These are phyloP conservation scores for Russula lepida DNA, from an alignment of 768 basidiomycete species.

Conservation along the genomic window DNA sequence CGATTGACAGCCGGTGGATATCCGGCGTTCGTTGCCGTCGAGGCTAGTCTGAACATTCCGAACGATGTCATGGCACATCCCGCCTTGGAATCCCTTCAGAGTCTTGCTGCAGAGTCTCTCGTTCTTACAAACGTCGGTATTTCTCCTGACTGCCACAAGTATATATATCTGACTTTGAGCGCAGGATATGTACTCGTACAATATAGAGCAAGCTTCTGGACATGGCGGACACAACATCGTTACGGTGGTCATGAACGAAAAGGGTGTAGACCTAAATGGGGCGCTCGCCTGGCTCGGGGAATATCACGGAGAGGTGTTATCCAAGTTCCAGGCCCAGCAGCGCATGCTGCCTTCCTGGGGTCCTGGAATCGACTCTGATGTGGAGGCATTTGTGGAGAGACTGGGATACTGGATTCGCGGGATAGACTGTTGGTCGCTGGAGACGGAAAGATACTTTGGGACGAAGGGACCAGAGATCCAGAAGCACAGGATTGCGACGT, in stretches of 20 bases:
- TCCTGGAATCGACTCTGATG: slow-evolving; percentile 48
- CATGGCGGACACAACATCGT: slow-evolving; percentile 65
- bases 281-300: slow-evolving; percentile 60
- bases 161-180: slow-evolving; percentile 11
- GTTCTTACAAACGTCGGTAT: slow-evolving; percentile 34
- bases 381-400: slow-evolving; percentile 50
- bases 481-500: slow-evolving; percentile 25
- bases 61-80: slow-evolving; percentile 48
- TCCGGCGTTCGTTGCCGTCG: slow-evolving; percentile 43
- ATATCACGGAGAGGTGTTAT: slow-evolving; percentile 46
- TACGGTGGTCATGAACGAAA: slow-evolving; percentile 55
- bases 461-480: slow-evolving; percentile 46
- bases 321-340: slow-evolving; percentile 32
- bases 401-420: slow-evolving; percentile 66
- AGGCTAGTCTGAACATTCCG: slow-evolving; percentile 50
- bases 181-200: slow-evolving; percentile 71
- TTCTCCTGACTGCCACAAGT: neutral
- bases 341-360: slow-evolving; percentile 53
- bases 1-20: slow-evolving; percentile 48
- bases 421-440: slow-evolving; percentile 66
- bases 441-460: slow-evolving; percentile 63
- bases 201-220: slow-evolving; percentile 60
- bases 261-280: slow-evolving; percentile 47
- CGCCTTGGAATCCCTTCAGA: slow-evolving; percentile 36
- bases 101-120: slow-evolving; percentile 42